Evolutionary conservation across 2,329 filamentous ascomycete species (phyloP).

Genomic region (Lecanoromycetidae sp.): DNA sequence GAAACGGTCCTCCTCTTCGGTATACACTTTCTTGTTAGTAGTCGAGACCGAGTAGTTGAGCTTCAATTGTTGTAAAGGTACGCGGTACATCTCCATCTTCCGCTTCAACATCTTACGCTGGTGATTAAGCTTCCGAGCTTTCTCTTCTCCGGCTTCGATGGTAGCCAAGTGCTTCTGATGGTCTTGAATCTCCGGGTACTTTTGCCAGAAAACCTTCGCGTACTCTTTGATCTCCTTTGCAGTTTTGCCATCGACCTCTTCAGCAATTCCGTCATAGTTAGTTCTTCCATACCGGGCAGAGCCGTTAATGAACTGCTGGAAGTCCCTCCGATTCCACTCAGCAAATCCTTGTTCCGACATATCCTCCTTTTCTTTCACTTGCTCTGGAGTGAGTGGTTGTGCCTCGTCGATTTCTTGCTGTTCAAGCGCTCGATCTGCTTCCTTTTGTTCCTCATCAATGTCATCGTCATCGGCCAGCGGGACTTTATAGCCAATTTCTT

Average conservation of each 20-base stretch:
- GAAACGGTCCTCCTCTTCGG: slow-evolving; percentile 94
- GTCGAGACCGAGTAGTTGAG: slow-evolving; percentile 98
- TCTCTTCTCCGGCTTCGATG: slow-evolving; percentile 87
- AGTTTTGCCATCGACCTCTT: slow-evolving; percentile 84
- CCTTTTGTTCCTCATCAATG: slow-evolving; percentile 71
- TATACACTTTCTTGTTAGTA: slow-evolving; percentile 99
- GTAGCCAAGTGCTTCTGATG: slow-evolving; percentile 79
- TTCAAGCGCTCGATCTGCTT: slow-evolving; percentile 74
- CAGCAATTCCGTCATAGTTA: slow-evolving; percentile 72
- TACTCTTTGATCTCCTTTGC: slow-evolving; percentile 78
- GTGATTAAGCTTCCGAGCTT: slow-evolving; percentile 75
- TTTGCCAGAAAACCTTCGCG: slow-evolving; percentile 91
- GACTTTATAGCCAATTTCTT: slow-evolving; percentile 92
- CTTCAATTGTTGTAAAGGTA: slow-evolving; percentile 92
- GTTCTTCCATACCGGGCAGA: slow-evolving; percentile 83
- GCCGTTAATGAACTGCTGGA: slow-evolving; percentile 94
- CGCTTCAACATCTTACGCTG: slow-evolving; percentile 86
- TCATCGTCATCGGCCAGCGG: slow-evolving; percentile 80
- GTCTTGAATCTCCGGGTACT: slow-evolving; percentile 80
- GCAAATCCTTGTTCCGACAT: slow-evolving; percentile 78
- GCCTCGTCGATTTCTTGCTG: slow-evolving; percentile 92
- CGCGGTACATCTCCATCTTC: slow-evolving; percentile 95
- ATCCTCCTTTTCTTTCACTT: slow-evolving; percentile 72
- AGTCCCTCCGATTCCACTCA: slow-evolving; percentile 93
- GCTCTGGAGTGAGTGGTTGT: slow-evolving; percentile 73